Evolutionary conservation across 192 early-diverging fungal genomes (phyloP).

Genomic region (Helicostylum pulchrum): DNA sequence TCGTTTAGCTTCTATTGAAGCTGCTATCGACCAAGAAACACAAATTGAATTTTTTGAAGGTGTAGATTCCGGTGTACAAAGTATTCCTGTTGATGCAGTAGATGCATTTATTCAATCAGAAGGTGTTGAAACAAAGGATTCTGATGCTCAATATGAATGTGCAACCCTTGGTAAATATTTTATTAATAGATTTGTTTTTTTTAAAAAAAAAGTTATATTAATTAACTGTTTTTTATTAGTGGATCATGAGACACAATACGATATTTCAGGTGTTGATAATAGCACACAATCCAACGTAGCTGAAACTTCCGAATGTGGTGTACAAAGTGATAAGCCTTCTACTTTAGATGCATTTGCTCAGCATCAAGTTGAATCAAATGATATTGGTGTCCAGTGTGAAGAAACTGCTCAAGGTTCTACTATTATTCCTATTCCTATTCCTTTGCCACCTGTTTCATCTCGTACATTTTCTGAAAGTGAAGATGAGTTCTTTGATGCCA

Average conservation of each 20-base stretch:
- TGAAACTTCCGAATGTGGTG: neutral
- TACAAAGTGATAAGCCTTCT: conserved; percentile 8
- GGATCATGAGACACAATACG: no score
- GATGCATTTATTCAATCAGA: neutral
- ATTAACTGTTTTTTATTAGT: no score
- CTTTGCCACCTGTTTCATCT: neutral
- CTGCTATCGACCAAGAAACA: neutral
- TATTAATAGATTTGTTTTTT: no score
- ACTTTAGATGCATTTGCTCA: neutral
- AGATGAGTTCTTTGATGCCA: conserved; percentile 15
- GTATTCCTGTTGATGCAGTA: neutral
- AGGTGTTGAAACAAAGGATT: neutral
- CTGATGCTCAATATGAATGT: neutral
- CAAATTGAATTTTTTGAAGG: conserved; percentile 14
- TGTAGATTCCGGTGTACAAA: conserved; percentile 19
- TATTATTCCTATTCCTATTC: neutral
- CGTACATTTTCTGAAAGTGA: conserved; percentile 1
- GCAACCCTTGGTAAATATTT: no score
- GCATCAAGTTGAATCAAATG: neutral
- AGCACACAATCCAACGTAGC: conserved; percentile 1
- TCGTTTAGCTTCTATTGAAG: conserved; percentile 25
- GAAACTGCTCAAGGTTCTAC: neutral
- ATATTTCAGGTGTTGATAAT: neutral
- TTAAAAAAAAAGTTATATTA: no score
- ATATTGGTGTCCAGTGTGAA: conserved; percentile 9